Base-by-base conservation (phyloP, 805 yeast species). In the Hagleromyces aurorensis region DNA sequence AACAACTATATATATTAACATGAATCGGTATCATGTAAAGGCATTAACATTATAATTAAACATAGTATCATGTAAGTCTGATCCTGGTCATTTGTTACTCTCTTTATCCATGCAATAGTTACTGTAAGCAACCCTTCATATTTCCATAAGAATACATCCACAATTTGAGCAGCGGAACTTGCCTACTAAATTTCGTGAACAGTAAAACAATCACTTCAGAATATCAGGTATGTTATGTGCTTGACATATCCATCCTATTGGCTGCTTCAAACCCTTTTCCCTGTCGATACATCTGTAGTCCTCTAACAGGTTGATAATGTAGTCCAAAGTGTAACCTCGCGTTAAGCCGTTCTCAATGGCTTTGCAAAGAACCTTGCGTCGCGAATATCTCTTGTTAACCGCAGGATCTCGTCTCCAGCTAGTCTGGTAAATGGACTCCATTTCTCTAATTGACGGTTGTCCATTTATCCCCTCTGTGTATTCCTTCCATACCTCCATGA, bases 371-470 rank as follows among this genome's bases (percentile, higher is more conserved):
- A 67, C 67, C 43, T 68, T 70, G 21, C 78, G 55, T 37, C 79
- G 48, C 26, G 69, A 60, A 43, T 67, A 72, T 25, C 74, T 65
- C 37, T 73, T 65, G 31, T 67, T 65, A 17, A 69, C 69, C 0
- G 76, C 74, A 7, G 69, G 61, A 27, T 62, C 75, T 28, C 69
- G 57, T 46, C 78, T 61, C 79, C 79, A 72, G 19, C 67, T 65
- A 1, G 75, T 64, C 29, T 66, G 67, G 39, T 63, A 72, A 36
- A 66, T 61, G 5, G 46, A 33, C 42, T 72, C 77, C 48, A 72
- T 50, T 8, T 64, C 54, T 36, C 62, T 64, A 21, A 72, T 60
- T 3, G 77, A 68, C 0, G 75, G 75, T 40, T 70, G 72, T 3
- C 64, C 70, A 30, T 66, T 60, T 5, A 67, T 37, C 0, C 78